A percentile compares a stretch with the other conserved stretches of the same genome.
Conservation (phyloP, 148 eudicot genomes). For the Dysphania ambrosioides region DNA sequence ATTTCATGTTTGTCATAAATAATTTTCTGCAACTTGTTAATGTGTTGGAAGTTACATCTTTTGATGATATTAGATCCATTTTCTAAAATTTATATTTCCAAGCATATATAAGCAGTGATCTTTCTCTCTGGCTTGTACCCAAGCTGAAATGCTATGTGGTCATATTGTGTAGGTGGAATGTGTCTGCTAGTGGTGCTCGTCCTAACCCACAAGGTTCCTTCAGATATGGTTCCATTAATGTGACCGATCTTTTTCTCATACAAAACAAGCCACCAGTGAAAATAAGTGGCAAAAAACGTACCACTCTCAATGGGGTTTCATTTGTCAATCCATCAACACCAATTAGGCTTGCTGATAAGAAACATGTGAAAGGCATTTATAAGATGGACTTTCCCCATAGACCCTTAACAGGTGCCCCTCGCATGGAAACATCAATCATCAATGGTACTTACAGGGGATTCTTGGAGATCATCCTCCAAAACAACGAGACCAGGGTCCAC, state of each 20-base stretch:
- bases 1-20: too few species aligned
- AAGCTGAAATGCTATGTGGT: slow-evolving; percentile 2
- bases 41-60: too few species aligned
- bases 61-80: too few species aligned
- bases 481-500: slow-evolving; percentile 81
- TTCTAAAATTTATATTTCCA: too few species aligned
- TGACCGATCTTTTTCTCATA: slow-evolving; percentile 76
- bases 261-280: slow-evolving; percentile 65
- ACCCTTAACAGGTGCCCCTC: slow-evolving; percentile 69
- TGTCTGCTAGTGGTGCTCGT: slow-evolving; percentile 96
- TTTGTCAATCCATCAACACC: slow-evolving; percentile 86
- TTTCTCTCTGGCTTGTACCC: neutral
- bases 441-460: slow-evolving; percentile 90
- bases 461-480: slow-evolving; percentile 78
- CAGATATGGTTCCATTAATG: slow-evolving; percentile 82
- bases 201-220: slow-evolving; percentile 99
- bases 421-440: slow-evolving; percentile 64
- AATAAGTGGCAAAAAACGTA: slow-evolving; percentile 54
- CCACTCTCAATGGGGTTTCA: slow-evolving; percentile 79
- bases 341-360: slow-evolving; percentile 83
- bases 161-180: slow-evolving; percentile 80
- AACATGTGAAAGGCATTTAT: slow-evolving; percentile 61
- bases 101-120: neutral
- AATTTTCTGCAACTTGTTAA: too few species aligned
- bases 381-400: slow-evolving; percentile 75